A percentile compares a stretch with the other conserved stretches of the same genome.
Evolutionary conservation across 1,284 basidiomycete species (phyloP).

Genomic region (Pyrrhoderma noxium): DNA sequence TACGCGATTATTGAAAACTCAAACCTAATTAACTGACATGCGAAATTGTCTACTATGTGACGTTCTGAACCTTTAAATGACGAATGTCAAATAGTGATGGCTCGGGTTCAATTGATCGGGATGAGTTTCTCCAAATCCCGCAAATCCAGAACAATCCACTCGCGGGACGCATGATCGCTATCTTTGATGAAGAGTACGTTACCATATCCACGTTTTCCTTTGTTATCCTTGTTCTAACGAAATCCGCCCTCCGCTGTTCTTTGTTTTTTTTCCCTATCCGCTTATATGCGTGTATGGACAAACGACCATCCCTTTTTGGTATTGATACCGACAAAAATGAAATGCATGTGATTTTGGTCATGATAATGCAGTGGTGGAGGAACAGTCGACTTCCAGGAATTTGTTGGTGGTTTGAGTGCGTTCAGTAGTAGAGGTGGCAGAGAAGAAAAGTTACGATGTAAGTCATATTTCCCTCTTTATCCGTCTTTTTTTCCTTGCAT

Average conservation of each 20-base stretch:
- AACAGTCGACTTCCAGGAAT: constrained; percentile 98
- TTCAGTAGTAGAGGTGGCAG: constrained; percentile 94
- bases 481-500: background rate
- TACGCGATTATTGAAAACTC: too few relatives aligned
- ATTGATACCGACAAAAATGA: background rate
- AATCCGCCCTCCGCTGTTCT: background rate
- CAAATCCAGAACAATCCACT: constrained; percentile 98
- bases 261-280: too few relatives aligned
- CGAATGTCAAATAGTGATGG: constrained; percentile 88
- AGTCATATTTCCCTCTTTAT: constrained; percentile 29
- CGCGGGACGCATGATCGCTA: constrained; percentile 96
- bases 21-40: too few relatives aligned
- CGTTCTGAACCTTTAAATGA: too few relatives aligned
- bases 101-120: constrained; percentile 95
- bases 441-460: constrained; percentile 95
- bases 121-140: constrained; percentile 98
- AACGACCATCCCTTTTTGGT: too few relatives aligned
- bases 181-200: constrained; percentile 96
- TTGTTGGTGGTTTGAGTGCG: constrained; percentile 94
- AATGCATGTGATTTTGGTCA: background rate
- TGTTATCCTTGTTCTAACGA: constrained; percentile 1
- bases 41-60: too few relatives aligned
- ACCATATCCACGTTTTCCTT: background rate
- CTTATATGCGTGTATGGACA: too few relatives aligned
- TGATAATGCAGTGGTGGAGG: constrained; percentile 83